Conservation (phyloP, 176 grass and related monocot genomes). For the Aegilops tauschii region DNA sequence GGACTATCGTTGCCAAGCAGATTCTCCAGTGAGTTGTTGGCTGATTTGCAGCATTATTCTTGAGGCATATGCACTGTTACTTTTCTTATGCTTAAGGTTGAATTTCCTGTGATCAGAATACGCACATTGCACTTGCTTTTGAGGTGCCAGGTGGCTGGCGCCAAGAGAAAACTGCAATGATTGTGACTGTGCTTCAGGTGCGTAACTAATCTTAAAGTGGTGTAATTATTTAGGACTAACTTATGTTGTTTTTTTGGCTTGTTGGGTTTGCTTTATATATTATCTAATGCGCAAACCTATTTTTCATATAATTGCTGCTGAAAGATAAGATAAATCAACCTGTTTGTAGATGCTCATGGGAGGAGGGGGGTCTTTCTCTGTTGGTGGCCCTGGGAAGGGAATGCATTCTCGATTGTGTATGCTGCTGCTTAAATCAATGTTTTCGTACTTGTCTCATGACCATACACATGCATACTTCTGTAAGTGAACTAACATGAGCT, state of each 20-base stretch:
- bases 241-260: not conserved
- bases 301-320: not conserved
- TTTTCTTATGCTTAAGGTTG: conserved; percentile 15
- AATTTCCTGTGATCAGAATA: conserved; percentile 35
- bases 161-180: conserved; percentile 70
- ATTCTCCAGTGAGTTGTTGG: conserved; percentile 56
- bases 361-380: conserved; percentile 84
- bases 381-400: conserved; percentile 89
- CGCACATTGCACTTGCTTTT: conserved; percentile 81
- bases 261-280: conserved; percentile 10
- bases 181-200: conserved; percentile 74
- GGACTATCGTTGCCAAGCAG: conserved; percentile 70
- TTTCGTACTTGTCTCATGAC: not conserved
- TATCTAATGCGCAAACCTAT: conserved; percentile 5
- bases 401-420: conserved; percentile 93
- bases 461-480: conserved; percentile 2
- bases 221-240: conserved; percentile 17
- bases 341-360: conserved; percentile 84
- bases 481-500: not conserved
- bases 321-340: not conserved
- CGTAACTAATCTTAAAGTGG: conserved; percentile 18
- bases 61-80: not conserved
- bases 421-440: not conserved
- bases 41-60: conserved; percentile 2
- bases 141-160: conserved; percentile 77